Base-by-base conservation (phyloP, 2,329 filamentous ascomycete species). In the Metarhizium robertsii region DNA sequence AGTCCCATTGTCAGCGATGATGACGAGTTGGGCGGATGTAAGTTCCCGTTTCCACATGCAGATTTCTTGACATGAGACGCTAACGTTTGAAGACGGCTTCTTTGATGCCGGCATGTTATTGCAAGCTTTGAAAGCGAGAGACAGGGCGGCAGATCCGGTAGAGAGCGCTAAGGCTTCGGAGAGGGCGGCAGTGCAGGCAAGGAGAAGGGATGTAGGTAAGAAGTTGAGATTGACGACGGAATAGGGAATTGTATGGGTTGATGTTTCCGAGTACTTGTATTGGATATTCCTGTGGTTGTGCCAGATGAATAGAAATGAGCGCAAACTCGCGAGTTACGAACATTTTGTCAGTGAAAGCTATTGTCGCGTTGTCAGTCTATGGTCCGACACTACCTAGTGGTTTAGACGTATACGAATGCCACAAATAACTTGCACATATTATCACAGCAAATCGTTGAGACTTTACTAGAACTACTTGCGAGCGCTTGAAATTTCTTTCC, bases 91-190 rank as follows among this genome's bases (percentile, higher is more conserved):
- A 96, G 92, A 96, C 76, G 92, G 92, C 36, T 96, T 97, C 77
- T 97, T 97, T 73, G 92, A 97, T 68, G 91, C 92, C 0, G 92
- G 92, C 14, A 95, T 96, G 90, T 81, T 96, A 5, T 78, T 94
- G 29, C 89, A 95, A 69, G 90, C 91, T 1, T 82, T 96, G 56
- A 92, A 92, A 67, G 86, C 86, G 2, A 81, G 86, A 52, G 79
- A 80, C 16, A 78, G 83, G 55, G 76, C 73, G 4, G 69, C 75
- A 6, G 79, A 82, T 53, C 65, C 72, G 2, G 74, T 71, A 47
- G 79, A 83, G 59, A 72, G 72, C 10, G 25, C 45, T 10, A 82
- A 79, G 61, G 69, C 78, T 1, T 79, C 78, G 48, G 83, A 86
- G 63, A 76, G 81, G 55, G 84, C 84, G 11, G 79, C 79, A 4